Evolutionary conservation across 768 basidiomycete species (phyloP), one percentile per base, ranked within the genome.

Genomic region (Mycena chlorophos): DNA sequence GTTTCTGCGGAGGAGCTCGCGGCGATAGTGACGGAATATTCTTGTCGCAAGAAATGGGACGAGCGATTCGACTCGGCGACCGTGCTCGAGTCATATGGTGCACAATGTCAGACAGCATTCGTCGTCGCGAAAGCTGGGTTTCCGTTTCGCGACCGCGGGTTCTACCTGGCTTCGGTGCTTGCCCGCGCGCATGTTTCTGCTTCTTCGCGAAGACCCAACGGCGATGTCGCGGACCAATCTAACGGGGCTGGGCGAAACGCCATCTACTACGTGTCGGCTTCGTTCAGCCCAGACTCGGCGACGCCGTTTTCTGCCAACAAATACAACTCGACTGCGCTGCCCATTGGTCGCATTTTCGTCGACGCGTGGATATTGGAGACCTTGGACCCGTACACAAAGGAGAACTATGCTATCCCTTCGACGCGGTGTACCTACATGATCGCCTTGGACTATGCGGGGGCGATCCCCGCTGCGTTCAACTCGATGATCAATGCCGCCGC

Each of bases 331-430:
- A 82, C 83, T 50, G 65, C 55, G 1, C 78, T 92, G 8, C 91
- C 92, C 0, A 76, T 91, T 16, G 96, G 94, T 2, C 84, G 89
- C 14, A 76, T 93, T 29, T 86, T 90, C 61, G 73, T 99, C 5
- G 94, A 98, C 65, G 96, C 90, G 2, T 99, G 97, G 97, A 85
- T 96, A 28, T 72, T 97, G 64, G 94, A 99, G 75, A 98, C 96
- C 3, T 81, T 98, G 45, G 96, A 98, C 66, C 94, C 95, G 0
- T 98, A 98, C 56, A 89, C 92, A 22, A 87, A 87, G 57, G 94
- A 96, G 71, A 93, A 92, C 60, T 96, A 94, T 66, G 83, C 92
- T 13, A 96, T 98, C 42, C 97, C 95, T 1, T 97, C 94, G 3
- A 92, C 94, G 34, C 73, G 89, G 45, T 95, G 92, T 69, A 94